Base-by-base conservation (phyloP, 768 basidiomycete genomes). In the Tylopilus felleus region DNA sequence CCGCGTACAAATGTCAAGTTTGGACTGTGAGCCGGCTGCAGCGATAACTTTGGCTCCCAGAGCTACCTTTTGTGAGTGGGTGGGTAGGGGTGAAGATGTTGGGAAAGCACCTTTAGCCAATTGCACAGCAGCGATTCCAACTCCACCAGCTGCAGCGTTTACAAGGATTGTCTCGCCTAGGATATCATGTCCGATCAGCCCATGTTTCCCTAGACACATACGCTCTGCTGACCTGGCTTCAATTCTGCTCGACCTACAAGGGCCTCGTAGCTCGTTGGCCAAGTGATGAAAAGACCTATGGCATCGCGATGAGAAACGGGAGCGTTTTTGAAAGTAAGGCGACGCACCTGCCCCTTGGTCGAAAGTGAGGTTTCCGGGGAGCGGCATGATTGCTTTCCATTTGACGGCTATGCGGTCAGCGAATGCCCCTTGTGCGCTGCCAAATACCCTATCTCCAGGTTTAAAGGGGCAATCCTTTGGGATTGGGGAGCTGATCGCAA, bases 21-120 rank as follows among this genome's bases (percentile, higher is more conserved):
- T 99, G 39, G 77, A 73, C 28, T 76, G 75, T 16, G 90, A 89
- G 25, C 91, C 83, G 21, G 91, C 93, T 0, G 94, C 95, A 1
- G 93, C 97, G 60, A 99, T 98, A 21, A 99, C 97, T 62, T 83
- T 92, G 36, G 91, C 95, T 23, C 94, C 96, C 44, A 97, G 77
- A 8, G 80, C 94, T 93, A 54, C 7, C 31, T 38, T 21, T 42
- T 21, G 36, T 61, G 25, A 57, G 50, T n/a, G 23, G 19, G 33
- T n/a, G 19, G 25, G 35, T 6, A 46, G 21, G 14, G 23, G 19
- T 23, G 6, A 38, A n/a, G 21, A 31, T 31, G 14, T 9, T 5
- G 17, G 9, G 25, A 66, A 35, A 31, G 45, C 10, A 90, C 92
- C 85, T 80, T 97, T 97, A 21, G 93, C 95, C 50, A 98, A 79